Base-by-base conservation (phyloP, 805 yeast species). In the Yarrowia bubula region DNA sequence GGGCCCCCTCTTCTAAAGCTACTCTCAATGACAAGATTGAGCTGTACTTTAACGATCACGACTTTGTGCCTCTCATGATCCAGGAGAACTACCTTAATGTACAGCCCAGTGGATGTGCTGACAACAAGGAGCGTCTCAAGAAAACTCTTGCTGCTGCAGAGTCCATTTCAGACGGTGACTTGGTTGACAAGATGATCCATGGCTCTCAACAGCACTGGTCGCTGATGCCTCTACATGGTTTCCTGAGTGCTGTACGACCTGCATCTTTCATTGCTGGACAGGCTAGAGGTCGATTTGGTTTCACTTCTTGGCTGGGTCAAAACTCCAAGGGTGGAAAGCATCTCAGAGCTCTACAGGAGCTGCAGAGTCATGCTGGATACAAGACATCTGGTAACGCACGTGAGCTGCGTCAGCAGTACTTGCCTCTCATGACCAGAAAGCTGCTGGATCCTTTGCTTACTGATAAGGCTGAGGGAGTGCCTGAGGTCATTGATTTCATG, bases 131-230 rank as follows among this genome's bases (percentile, higher is more conserved):
- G 18, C 50, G 64, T 17, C 33, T 58, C 22, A 35, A 35, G 64
- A 32, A 43, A 28, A 58, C 64, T 9, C 28, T 58, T 31, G 79
- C 82, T 10, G 98, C 99, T 0, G 90, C 98, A 0, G 91, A 91
- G 70, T 84, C 90, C 57, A 90, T 95, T 51, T 88, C 96, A n/a
- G 82, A 83, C 65, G 88, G 92, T 13, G 98, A 95, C 75, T 74
- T 88, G 28, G 88, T 92, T 31, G 97, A 91, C 72, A 79, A 85
- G 32, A 81, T 84, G 73, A 93, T 95, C 66, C 89, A 96, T 72
- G 88, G 96, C 48, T 84, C 93, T 44, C 97, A 92, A 69, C 98
- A 93, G 75, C 90, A 89, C 70, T 92, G 98, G 98, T 85, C 95
- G 67, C 80, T 93, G 67, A 82, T 95, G 80, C 99, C 98, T 7